phyloP scores from a whole-genome alignment of 2,329 filamentous ascomycete species.

The Aspergillus candidus region DNA sequence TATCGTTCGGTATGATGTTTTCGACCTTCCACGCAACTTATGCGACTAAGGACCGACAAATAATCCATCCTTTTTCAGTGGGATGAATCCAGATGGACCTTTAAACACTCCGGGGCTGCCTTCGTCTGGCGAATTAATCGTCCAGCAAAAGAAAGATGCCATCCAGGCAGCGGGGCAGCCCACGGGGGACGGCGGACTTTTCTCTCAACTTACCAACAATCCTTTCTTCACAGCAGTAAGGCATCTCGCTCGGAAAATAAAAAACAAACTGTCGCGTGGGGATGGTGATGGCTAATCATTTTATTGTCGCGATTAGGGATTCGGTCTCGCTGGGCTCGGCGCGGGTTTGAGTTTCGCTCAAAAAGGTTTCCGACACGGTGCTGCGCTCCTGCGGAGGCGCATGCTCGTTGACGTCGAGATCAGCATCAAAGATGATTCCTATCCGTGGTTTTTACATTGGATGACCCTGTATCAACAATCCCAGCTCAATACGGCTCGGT shows the following conservation, averaged over 20 bases:
- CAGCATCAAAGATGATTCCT: slow-evolving; percentile 85
- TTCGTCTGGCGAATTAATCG: slow-evolving; percentile 31
- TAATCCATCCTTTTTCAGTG: slow-evolving; percentile 14
- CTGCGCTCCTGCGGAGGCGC: slow-evolving; percentile 70
- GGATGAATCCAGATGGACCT: slow-evolving; percentile 35
- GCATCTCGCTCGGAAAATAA: neutral
- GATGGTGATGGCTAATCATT: neutral
- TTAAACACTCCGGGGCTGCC: slow-evolving; percentile 22
- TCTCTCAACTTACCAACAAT: slow-evolving; percentile 43
- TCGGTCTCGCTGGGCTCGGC: slow-evolving; percentile 85
- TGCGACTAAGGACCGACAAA: slow-evolving; percentile 6
- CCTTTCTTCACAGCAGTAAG: slow-evolving; percentile 47
- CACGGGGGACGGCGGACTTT: slow-evolving; percentile 34
- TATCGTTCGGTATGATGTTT: slow-evolving; percentile 16
- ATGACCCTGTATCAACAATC: slow-evolving; percentile 72
- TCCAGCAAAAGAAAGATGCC: slow-evolving; percentile 31
- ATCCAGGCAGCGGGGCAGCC: slow-evolving; percentile 22
- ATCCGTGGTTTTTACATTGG: slow-evolving; percentile 92
- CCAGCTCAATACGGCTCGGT: slow-evolving; percentile 51
- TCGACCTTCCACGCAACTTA: neutral
- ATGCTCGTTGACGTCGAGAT: slow-evolving; percentile 95
- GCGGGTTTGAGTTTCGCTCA: slow-evolving; percentile 75
- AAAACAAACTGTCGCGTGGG: neutral
- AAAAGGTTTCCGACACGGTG: slow-evolving; percentile 64
- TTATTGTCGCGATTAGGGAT: slow-evolving; percentile 48